Percentiles rank a stretch among this genome's conserved stretches.
These are phyloP conservation scores for Myxozyma neotropica DNA, from an alignment of 805 yeast species.

Conservation along the genomic window DNA sequence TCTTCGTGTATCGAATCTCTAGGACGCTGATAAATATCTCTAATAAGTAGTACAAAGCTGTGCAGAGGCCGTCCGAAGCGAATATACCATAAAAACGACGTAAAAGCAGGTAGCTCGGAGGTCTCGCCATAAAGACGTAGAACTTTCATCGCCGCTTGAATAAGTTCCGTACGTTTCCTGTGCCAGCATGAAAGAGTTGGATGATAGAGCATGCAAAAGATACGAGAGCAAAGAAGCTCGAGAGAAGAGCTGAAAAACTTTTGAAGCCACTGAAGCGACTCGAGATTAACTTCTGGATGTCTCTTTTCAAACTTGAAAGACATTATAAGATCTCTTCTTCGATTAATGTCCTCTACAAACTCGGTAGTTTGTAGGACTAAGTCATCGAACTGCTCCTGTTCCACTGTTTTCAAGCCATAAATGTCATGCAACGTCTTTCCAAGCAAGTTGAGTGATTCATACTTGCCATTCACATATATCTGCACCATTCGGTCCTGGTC, in stretches of 20 bases:
- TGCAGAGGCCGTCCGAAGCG: slow-evolving; percentile 19
- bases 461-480: slow-evolving; percentile 17
- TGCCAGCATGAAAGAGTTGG: slow-evolving; percentile 6
- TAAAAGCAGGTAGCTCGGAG: background rate
- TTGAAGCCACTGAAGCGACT: slow-evolving; percentile 1
- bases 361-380: slow-evolving; percentile 6
- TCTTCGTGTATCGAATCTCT: slow-evolving; percentile 4
- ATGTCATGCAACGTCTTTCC: slow-evolving; percentile 17
- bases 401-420: slow-evolving; percentile 16
- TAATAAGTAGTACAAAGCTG: slow-evolving; percentile 9
- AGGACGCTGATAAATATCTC: slow-evolving; percentile 20
- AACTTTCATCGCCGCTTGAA: slow-evolving; percentile 15
- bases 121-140: slow-evolving; percentile 2
- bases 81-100: slow-evolving; percentile 12
- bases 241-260: background rate
- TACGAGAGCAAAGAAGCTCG: slow-evolving; percentile 7
- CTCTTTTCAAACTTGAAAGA: slow-evolving; percentile 10
- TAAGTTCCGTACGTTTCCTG: slow-evolving; percentile 1
- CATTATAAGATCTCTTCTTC: background rate
- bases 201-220: slow-evolving; percentile 14
- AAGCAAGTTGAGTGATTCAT: slow-evolving; percentile 2
- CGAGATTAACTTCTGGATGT: slow-evolving; percentile 9
- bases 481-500: slow-evolving; percentile 22
- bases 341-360: background rate
- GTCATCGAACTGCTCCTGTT: background rate